Base-by-base conservation (phyloP, 192 early-diverging fungal genomes). In the Mortierella antarctica region DNA sequence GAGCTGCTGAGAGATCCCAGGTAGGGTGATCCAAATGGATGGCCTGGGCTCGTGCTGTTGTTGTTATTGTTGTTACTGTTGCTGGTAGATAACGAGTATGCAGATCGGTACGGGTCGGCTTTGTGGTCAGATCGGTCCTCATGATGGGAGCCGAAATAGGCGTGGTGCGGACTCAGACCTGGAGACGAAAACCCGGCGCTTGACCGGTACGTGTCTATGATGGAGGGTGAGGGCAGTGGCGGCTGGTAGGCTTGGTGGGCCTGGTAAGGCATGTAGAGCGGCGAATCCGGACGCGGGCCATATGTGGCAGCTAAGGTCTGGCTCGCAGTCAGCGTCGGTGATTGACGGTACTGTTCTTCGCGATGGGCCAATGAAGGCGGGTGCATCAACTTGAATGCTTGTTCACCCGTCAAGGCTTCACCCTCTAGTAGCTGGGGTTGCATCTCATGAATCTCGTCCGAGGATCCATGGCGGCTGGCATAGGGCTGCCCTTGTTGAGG, bases 231-330 rank as follows among this genome's bases (percentile, higher is more conserved):
- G 14, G 75, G 75, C 39, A 79, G 39, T 13, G 62, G 49, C n/a
- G 48, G 46, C 11, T 74, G 64, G 12, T 69, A 61, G 39, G 40
- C 69, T 47, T 59, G 60, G 13, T 79, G 71, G 2, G 75, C 62
- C 18, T 71, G 75, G 39, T 79, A 79, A 53, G 74, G 61, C 49
- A 69, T 23, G 31, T 76, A 69, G 12, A 62, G 67, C 8, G 67
- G 75, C 4, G 75, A 71, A 14, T 79, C 75, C 15, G 75, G 69
- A 13, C 60, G 69, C 12, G 50, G 23, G 49, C 66, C 41, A 45
- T 79, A 79, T 6, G 11, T 61, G 7, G 75, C 75, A 6, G 75
- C 75, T 40, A 79, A 41, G 31, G 69, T 71, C 42, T 79, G 75
- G 50, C 68, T 71, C 8, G 75, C 75, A 40, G 64, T 50, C 57